Percentiles rank a stretch among this genome's conserved stretches.
These are phyloP conservation scores for Aspergillus cejpii DNA, from an alignment of 2,329 filamentous ascomycete genomes.

Conservation along the genomic window DNA sequence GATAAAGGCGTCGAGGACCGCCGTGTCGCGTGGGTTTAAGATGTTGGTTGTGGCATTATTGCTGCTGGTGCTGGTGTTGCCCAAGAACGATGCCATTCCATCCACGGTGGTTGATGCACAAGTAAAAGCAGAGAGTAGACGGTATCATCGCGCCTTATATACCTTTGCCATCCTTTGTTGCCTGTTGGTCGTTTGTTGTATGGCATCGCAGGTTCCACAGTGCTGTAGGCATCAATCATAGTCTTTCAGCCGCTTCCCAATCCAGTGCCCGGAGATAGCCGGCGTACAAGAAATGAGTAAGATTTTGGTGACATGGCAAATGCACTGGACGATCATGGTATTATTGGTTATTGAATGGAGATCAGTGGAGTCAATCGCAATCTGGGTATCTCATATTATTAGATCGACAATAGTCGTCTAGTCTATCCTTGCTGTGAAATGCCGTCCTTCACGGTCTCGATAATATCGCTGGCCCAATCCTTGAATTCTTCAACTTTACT, in stretches of 20 bases:
- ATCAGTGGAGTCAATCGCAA: too few relatives aligned
- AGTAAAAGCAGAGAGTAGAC: neutral
- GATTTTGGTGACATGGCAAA: too few relatives aligned
- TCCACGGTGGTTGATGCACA: neutral
- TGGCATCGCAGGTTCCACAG: neutral
- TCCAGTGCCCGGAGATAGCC: too few relatives aligned
- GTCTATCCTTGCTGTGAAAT: slow-evolving; percentile 9
- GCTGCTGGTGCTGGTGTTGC: slow-evolving; percentile 16
- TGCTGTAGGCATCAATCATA: neutral
- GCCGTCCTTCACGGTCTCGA: slow-evolving; percentile 28
- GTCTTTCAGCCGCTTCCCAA: too few relatives aligned
- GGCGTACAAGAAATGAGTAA: too few relatives aligned
- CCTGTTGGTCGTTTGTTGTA: neutral
- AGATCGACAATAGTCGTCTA: neutral
- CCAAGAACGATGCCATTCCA: neutral
- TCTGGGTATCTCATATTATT: slow-evolving; percentile 5
- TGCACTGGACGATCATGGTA: too few relatives aligned
- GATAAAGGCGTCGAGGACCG: slow-evolving; percentile 55
- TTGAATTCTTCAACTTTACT: slow-evolving; percentile 32
- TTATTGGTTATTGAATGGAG: too few relatives aligned
- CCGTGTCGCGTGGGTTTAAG: slow-evolving; percentile 19
- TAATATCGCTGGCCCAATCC: slow-evolving; percentile 31
- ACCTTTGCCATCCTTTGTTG: neutral
- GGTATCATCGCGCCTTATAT: neutral
- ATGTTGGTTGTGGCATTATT: slow-evolving; percentile 11